Base-by-base conservation (phyloP, 1,284 basidiomycete species). In the Ceratorhiza oryzae-sativae region DNA sequence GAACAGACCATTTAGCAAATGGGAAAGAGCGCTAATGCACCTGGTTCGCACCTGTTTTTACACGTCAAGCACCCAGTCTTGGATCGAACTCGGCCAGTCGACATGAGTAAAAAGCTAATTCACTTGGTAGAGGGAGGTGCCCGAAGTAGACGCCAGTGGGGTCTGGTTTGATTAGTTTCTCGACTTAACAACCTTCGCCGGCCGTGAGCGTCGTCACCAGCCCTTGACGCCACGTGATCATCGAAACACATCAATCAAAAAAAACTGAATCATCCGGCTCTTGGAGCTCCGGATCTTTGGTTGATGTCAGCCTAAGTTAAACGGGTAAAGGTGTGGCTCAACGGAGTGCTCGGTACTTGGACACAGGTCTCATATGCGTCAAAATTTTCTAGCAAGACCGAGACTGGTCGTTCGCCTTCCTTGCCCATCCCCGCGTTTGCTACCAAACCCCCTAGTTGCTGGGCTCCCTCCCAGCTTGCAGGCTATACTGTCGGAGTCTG, bases 41-140 rank as follows among this genome's bases (percentile, higher is more conserved):
- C 30, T 20, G 20, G 34, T 13, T 13, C 67, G 32, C 1, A 71
- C 67, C 67, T 71, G 18, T 71, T 71, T 71, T 71, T 71, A 42
- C 67, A 71, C 1, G 67, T 71, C 56, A 71, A 59, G 34, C 67
- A 71, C n/a, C 67, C 67, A 10, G 55, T 71, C 45, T 71, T 71
- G 10, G 67, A 71, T 30, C 67, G 30, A 41, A 58, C 58, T 13
- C 58, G 68, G n/a, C 12, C 58, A 3, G 68, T 60, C 3, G 58
- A 27, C 68, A 71, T 71, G 15, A 10, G 2, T 30, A 0, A 18
- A 25, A 12, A 39, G 20, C 18, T 48, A 49, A 20, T 48, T 71
- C 6, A 27, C 30, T 39, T 32, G 48, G 15, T 32, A 23, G 15
- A 48, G 9, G 25, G 53, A 34, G 15, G 18, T n/a, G 30, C 18